Base-by-base conservation (phyloP, 1,284 basidiomycete genomes). In the Marasmius fiardii region DNA sequence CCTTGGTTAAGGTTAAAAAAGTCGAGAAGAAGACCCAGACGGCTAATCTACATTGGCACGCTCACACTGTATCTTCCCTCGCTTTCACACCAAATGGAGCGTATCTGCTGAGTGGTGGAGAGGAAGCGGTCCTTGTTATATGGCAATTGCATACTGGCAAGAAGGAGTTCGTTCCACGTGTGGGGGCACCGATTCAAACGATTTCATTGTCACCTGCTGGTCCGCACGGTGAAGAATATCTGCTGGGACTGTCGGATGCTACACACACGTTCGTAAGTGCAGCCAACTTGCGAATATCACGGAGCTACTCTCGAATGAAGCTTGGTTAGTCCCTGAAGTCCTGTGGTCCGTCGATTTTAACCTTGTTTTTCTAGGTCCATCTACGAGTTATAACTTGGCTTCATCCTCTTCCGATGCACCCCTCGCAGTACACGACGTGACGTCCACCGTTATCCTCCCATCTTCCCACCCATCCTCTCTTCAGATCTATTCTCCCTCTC, bases 401-500 rank as follows among this genome's bases (percentile, higher is more conserved):
- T 76, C 78, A 2, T 67, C 75, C 16, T 74, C 76, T 49, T 71
- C 67, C 61, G 52, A 56, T n/a, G 69, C 79, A 21, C 89, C 89
- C 5, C 77, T 96, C 43, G 86, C 89, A 6, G 74, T 90, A 50
- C 92, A 96, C 67, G 71, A 79, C 4, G 71, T 74, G 10, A 84
- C 91, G 7, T 83, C 85, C n/a, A 85, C 90, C 1, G 72, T 97
- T 53, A 82, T 98, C 56, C 80, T 99, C 16, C 90, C 93, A 0
- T 94, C 96, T 0, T 96, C 95, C 0, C 95, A 99, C 67, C 91
- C 95, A 0, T 96, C 95, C 4, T 93, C 93, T 12, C 75, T 99
- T 43, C 97, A 99, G 74, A 87, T 93, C 43, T 95, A 93, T 73
- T 90, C 93, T 33, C 87, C 90, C 0, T 72, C 79, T 12, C 80